Base-by-base conservation (phyloP, 441 rosid species). In the Croton laevigatus region DNA sequence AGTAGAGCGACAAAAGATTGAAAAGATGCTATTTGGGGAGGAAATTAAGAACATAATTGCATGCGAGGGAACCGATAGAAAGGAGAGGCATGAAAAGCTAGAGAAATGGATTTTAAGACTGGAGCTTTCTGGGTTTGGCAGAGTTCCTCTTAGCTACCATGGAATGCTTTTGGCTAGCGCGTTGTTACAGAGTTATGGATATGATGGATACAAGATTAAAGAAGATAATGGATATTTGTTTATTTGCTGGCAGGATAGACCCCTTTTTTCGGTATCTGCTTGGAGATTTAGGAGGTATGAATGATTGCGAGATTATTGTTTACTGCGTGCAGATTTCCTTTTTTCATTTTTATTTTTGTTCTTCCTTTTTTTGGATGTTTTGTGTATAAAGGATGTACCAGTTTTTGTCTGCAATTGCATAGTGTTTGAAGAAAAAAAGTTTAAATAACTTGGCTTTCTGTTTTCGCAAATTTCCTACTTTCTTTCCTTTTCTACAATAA, bases 41-140 rank as follows among this genome's bases (percentile, higher is more conserved):
- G 97, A 94, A 79, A 91, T 91, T 52, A 92, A 91, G 85, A 92
- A 89, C 75, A 89, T 94, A 57, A 86, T 94, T 71, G 90, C 99
- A 1, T 86, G 97, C 5, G 97, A 92, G 64, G 97, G 99, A 45
- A 54, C 46, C 1, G 93, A 94, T 73, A 86, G 99, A 71, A 93
- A 81, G 76, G 93, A 88, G 76, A 91, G 98, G 75, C 98, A 93
- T 10, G 98, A 93, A 80, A 91, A 87, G 80, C 86, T 94, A 1
- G 99, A 92, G 76, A 94, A 90, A 76, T 94, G 97, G 99, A 81
- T 84, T 62, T 76, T 85, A 67, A 83, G 99, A 78, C 86, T 94
- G 0, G 97, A 89, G 60, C 68, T 89, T 68, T 85, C 94, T 3
- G 94, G 99, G 58, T 94, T 94, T 45, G 91, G 89, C 34, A 84